Evolutionary conservation across 2,329 filamentous ascomycete species (phyloP).

Genomic region (Cordyceps javanica): DNA sequence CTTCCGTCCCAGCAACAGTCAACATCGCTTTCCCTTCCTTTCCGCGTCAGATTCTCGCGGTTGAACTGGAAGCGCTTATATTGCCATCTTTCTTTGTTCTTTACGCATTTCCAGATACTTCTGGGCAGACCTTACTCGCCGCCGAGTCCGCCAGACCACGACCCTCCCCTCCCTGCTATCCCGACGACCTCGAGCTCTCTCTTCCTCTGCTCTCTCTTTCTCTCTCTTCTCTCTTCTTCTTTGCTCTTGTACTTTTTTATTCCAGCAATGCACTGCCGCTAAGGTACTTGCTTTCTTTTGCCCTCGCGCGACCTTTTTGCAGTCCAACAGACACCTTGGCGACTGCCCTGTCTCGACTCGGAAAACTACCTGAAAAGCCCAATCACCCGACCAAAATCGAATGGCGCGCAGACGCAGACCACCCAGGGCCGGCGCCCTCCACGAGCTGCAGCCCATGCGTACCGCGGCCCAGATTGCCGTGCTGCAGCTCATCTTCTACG

Average conservation of each 20-base stretch:
- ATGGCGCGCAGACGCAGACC: slow-evolving; percentile 54
- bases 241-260: neutral
- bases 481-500: slow-evolving; percentile 52
- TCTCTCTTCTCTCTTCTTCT: neutral
- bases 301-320: too few relatives aligned
- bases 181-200: neutral
- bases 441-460: slow-evolving; percentile 54
- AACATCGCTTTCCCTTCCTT: too few relatives aligned
- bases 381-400: neutral
- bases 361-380: neutral
- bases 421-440: slow-evolving; percentile 52
- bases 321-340: neutral
- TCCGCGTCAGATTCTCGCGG: too few relatives aligned
- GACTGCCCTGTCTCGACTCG: neutral
- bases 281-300: neutral
- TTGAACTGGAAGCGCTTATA: too few relatives aligned
- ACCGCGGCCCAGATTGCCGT: slow-evolving; percentile 54
- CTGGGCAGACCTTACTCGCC: too few relatives aligned
- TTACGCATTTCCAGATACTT: too few relatives aligned
- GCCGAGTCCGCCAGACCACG: too few relatives aligned
- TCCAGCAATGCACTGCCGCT: neutral
- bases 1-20: neutral
- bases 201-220: neutral
- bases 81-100: too few relatives aligned
- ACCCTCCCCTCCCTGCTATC: neutral